Evolutionary conservation across 352 stramenopile genomes (phyloP), one percentile per base, ranked within the genome.

Genomic region (Globisporangium paroecandrum): DNA sequence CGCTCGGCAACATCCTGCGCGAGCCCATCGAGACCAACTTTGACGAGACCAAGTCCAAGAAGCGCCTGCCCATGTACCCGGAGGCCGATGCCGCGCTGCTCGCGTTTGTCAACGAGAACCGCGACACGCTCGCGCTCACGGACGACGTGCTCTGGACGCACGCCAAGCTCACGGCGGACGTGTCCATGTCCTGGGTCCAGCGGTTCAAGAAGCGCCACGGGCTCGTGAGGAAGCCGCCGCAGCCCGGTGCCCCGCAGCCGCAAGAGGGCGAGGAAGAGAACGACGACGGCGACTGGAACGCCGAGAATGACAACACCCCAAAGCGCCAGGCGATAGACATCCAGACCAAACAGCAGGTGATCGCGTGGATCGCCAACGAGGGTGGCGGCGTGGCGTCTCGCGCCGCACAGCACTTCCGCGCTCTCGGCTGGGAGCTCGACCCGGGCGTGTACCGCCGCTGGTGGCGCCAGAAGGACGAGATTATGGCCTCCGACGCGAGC

Each of bases 291-390:
- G 55, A 60, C 12, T 43, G 36, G 15, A 32, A 41, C 1, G 18
- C n/a, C 54, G 54, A 43, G 36, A 43, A 15, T 2, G 36, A 43
- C 36, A 20, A 60, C 13, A 25, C 8, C 1, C 13, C 61, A 4
- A 66, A 59, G 61, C 61, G 61, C 61, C 61, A 66, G n/a, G 29
- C 61, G 29, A 51, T 66, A n/a, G 61, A 66, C 34, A 66, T 66
- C 47, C 29, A 66, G 29, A 66, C 47, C 18, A 68, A 68, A 36
- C 62, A 62, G 34, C 38, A 63, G 34, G 62, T 56, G 13, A 68
- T 68, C 36, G 15, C 22, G 32, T 68, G 62, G 62, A 68, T 68
- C 20, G 27, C 34, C 22, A 68, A 38, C 34, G 62, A 68, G 6
- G 62, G 62, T 5, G 62, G 62, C 25, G 51, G 62, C 38, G 62